phyloP scores from a whole-genome alignment of 495 filamentous ascomycete genomes.

The Cenococcum geophilum region DNA sequence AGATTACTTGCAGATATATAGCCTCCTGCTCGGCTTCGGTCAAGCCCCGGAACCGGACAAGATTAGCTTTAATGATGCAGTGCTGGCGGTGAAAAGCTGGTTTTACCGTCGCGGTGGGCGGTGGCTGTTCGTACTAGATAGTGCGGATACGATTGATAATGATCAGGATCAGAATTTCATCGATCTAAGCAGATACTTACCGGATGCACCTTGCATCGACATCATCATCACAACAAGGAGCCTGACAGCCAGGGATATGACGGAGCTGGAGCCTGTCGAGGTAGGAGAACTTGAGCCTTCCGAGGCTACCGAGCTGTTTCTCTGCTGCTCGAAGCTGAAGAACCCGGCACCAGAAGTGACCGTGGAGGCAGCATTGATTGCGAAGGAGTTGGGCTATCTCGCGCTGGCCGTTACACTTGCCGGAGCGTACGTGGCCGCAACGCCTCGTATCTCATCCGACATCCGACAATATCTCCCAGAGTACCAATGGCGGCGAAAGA shows the following conservation, averaged over 20 bases:
- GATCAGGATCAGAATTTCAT: conserved; percentile 5
- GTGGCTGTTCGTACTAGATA: conserved; percentile 20
- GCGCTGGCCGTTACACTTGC: conserved; percentile 23
- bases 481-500: conserved; percentile 8
- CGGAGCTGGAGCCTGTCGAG: conserved; percentile 8
- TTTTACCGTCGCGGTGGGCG: conserved; percentile 4
- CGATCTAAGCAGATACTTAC: conserved; percentile 15
- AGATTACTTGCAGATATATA: conserved; percentile 11
- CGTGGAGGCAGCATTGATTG: conserved; percentile 8
- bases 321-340: background rate
- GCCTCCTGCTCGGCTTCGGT: too few relatives aligned
- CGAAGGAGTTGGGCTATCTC: conserved; percentile 19
- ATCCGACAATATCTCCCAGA: conserved; percentile 11
- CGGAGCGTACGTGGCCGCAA: conserved; percentile 10
- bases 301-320: conserved; percentile 11
- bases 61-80: conserved; percentile 12
- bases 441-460: conserved; percentile 8
- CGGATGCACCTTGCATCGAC: conserved; percentile 8
- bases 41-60: too few relatives aligned
- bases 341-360: background rate
- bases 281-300: conserved; percentile 10
- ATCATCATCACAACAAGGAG: conserved; percentile 20
- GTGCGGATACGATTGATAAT: conserved; percentile 15
- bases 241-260: conserved; percentile 10
- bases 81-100: conserved; percentile 20